phyloP scores from a whole-genome alignment of 306 rosid species.

The Trifolium subterraneum region DNA sequence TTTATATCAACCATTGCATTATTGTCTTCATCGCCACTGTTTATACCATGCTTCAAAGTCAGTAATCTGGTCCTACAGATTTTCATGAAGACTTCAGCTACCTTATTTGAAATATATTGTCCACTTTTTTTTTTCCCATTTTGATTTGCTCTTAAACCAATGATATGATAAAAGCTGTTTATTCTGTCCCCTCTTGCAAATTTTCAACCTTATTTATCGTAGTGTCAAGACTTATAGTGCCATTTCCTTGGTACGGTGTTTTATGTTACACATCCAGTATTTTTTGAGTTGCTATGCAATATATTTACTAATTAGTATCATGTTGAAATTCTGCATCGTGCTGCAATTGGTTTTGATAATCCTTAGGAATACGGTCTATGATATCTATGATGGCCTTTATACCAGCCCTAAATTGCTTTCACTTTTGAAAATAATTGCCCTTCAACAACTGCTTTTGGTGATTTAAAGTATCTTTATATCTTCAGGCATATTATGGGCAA shows the following conservation, averaged over 20 bases:
- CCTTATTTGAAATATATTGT: not conserved
- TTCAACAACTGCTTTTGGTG: constrained; percentile 31
- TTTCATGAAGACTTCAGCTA: not conserved
- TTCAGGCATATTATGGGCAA: constrained; percentile 94
- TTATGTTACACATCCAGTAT: not conserved
- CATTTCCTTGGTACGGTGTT: not conserved
- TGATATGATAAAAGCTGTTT: not conserved
- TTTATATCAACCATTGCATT: not conserved
- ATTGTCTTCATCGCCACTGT: not conserved
- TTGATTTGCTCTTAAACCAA: constrained; percentile 1
- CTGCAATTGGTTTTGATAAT: not conserved
- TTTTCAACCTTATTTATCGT: too few species aligned
- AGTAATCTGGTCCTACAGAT: not conserved
- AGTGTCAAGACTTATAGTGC: too few species aligned
- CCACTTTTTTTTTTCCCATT: not conserved
- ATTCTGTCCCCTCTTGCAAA: not conserved
- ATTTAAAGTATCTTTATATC: constrained; percentile 24
- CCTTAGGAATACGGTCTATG: not conserved
- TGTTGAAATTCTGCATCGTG: not conserved
- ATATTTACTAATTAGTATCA: not conserved
- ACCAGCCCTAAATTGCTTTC: constrained; percentile 9
- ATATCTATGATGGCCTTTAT: constrained; percentile 15
- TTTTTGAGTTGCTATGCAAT: not conserved
- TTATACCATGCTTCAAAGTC: constrained; percentile 2
- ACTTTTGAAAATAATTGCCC: constrained; percentile 14